Conservation (phyloP, 331 rosid genomes). For the Stylosanthes scabra region DNA sequence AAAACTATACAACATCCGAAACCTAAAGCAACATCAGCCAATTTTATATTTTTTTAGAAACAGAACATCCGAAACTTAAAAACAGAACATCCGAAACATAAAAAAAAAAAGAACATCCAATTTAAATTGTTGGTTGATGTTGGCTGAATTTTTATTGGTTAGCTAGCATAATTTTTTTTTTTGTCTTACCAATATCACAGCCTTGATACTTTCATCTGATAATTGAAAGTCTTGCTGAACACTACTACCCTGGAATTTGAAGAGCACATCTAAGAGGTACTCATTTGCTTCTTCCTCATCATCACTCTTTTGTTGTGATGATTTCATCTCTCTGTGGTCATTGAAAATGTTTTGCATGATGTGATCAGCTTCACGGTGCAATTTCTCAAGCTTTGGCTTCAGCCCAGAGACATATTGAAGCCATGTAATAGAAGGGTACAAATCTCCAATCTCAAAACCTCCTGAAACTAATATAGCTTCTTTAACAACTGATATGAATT, state of each 20-base stretch:
- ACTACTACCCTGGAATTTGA: slow-evolving; percentile 14
- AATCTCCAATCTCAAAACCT: slow-evolving; percentile 48
- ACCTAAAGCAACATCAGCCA: no score
- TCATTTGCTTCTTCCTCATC: slow-evolving; percentile 24
- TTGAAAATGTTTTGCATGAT: slow-evolving; percentile 43
- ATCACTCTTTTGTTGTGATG: not conserved
- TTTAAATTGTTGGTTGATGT: no score
- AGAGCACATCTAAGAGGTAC: slow-evolving; percentile 51
- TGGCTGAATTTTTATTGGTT: no score
- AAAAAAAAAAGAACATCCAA: no score
- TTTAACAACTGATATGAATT: slow-evolving; percentile 25
- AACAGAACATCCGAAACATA: no score
- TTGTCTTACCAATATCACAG: slow-evolving; percentile 43
- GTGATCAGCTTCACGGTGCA: slow-evolving; percentile 33
- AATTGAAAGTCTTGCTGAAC: slow-evolving; percentile 34
- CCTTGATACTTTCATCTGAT: slow-evolving; percentile 45
- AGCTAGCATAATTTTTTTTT: no score
- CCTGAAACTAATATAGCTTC: not conserved
- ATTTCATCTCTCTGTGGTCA: slow-evolving; percentile 32
- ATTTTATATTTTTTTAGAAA: no score
- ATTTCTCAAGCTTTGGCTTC: slow-evolving; percentile 42
- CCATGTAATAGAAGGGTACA: slow-evolving; percentile 46
- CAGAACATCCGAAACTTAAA: no score
- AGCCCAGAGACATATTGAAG: slow-evolving; percentile 41
- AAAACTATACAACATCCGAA: no score